phyloP scores from a whole-genome alignment of 371 early-diverging fungal genomes.

The Umbelopsis sp. region DNA sequence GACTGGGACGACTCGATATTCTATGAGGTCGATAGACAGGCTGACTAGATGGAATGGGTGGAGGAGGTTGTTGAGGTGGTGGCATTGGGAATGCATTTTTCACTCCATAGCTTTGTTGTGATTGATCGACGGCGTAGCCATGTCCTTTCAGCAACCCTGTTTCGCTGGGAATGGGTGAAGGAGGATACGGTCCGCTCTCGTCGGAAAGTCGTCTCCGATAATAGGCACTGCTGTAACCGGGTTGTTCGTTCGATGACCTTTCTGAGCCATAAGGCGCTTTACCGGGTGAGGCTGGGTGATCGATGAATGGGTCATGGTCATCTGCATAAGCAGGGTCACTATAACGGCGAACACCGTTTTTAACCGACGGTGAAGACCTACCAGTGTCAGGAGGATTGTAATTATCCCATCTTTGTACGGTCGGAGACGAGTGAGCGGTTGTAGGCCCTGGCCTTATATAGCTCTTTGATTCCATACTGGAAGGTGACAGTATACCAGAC shows the following conservation, averaged over 20 bases:
- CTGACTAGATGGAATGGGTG: constrained; percentile 2
- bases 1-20: neutral
- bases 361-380: constrained; percentile 35
- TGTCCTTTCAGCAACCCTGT: constrained; percentile 5
- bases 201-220: constrained; percentile 3
- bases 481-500: constrained; percentile 39
- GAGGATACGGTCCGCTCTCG: constrained; percentile 1
- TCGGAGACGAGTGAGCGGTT: constrained; percentile 21
- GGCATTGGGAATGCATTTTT: constrained; percentile 1
- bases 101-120: neutral
- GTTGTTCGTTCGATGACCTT: neutral
- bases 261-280: constrained; percentile 3
- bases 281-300: neutral
- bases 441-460: constrained; percentile 17
- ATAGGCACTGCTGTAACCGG: neutral
- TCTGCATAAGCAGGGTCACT: neutral
- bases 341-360: neutral
- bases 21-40: constrained; percentile 1
- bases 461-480: neutral
- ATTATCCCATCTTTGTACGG: constrained; percentile 34
- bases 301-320: constrained; percentile 7
- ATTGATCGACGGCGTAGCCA: neutral
- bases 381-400: constrained; percentile 39
- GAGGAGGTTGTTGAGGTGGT: constrained; percentile 10
- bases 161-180: constrained; percentile 7